These are phyloP conservation scores for Violaceomyces palustris DNA, from an alignment of 1,284 basidiomycete genomes.

Conservation along the genomic window DNA sequence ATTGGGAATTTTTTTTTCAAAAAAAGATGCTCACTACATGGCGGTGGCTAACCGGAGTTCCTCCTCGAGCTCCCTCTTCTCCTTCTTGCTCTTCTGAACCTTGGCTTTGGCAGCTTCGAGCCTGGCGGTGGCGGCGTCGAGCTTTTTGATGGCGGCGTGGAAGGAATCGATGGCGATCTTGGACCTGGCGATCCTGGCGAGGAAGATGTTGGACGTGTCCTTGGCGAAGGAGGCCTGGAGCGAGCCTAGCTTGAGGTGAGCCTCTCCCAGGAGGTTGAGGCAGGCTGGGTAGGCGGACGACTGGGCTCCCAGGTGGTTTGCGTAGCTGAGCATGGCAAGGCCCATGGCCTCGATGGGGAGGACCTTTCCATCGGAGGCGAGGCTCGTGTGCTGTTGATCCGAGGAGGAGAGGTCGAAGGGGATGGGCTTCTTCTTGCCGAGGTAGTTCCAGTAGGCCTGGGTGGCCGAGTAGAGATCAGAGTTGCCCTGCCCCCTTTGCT, in stretches of 20 bases:
- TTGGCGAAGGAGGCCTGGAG: slow-evolving; percentile 25
- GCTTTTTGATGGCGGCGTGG: slow-evolving; percentile 27
- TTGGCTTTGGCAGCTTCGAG: slow-evolving; percentile 32
- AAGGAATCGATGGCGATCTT: slow-evolving; percentile 23
- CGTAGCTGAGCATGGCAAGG: slow-evolving; percentile 22
- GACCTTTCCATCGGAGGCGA: slow-evolving; percentile 13
- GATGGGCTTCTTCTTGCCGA: slow-evolving; percentile 26
- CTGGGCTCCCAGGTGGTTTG: slow-evolving; percentile 7
- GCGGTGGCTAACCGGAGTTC: slow-evolving; percentile 38
- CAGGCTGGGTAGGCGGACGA: slow-evolving; percentile 14
- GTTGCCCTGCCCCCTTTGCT: slow-evolving; percentile 20
- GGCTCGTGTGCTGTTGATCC: too few species aligned
- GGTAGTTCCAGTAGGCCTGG: slow-evolving; percentile 27
- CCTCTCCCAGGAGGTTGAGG: slow-evolving; percentile 16
- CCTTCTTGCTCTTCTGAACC: slow-evolving; percentile 43
- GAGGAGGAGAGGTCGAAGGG: slow-evolving; percentile 15
- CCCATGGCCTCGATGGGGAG: slow-evolving; percentile 29
- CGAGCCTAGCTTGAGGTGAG: slow-evolving; percentile 17
- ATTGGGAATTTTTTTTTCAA: too few species aligned
- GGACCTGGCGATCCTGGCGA: slow-evolving; percentile 23
- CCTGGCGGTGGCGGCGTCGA: slow-evolving; percentile 24
- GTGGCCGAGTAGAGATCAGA: slow-evolving; percentile 20
- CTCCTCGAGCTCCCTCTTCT: slow-evolving; percentile 43
- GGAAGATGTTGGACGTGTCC: slow-evolving; percentile 27
- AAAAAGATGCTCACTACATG: too few species aligned